These are phyloP conservation scores for Aureoboletus auriporus DNA, from an alignment of 768 basidiomycete genomes.

Conservation along the genomic window DNA sequence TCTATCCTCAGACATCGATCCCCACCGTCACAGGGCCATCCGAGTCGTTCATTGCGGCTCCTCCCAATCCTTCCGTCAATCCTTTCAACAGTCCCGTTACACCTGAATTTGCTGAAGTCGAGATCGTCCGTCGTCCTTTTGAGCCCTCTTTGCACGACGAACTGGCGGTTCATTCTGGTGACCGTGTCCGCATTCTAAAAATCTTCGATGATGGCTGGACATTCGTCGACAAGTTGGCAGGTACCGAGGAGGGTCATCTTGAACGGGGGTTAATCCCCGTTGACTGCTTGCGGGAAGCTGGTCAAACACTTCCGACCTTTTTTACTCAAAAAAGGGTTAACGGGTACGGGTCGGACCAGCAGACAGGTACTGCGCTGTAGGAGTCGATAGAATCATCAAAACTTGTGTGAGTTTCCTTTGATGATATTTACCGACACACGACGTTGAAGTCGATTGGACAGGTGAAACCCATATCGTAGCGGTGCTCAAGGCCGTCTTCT, in stretches of 20 bases:
- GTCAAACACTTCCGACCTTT: constrained; percentile 46
- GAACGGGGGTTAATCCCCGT: constrained; percentile 59
- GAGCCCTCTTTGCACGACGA: constrained; percentile 56
- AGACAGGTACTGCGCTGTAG: too few species aligned
- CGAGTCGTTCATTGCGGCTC: neutral
- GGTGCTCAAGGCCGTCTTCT: too few species aligned
- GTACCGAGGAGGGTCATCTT: neutral
- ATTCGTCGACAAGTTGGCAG: constrained; percentile 45
- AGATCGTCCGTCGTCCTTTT: constrained; percentile 55
- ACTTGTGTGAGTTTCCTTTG: too few species aligned
- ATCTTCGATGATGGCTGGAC: constrained; percentile 74
- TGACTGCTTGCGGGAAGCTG: constrained; percentile 56
- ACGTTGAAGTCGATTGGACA: too few species aligned
- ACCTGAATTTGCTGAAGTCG: constrained; percentile 37
- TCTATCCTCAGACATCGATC: constrained; percentile 3
- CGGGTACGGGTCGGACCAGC: constrained; percentile 24
- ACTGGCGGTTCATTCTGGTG: constrained; percentile 46
- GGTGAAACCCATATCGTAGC: too few species aligned
- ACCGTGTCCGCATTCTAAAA: constrained; percentile 48
- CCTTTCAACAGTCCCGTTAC: constrained; percentile 34
- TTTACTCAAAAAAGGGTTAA: constrained; percentile 47
- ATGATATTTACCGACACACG: too few species aligned
- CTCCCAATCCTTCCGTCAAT: constrained; percentile 18
- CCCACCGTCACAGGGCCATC: neutral
- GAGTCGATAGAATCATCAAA: too few species aligned